Conservation (phyloP, 2,329 filamentous ascomycete species). For the Fusarium caatingaense region DNA sequence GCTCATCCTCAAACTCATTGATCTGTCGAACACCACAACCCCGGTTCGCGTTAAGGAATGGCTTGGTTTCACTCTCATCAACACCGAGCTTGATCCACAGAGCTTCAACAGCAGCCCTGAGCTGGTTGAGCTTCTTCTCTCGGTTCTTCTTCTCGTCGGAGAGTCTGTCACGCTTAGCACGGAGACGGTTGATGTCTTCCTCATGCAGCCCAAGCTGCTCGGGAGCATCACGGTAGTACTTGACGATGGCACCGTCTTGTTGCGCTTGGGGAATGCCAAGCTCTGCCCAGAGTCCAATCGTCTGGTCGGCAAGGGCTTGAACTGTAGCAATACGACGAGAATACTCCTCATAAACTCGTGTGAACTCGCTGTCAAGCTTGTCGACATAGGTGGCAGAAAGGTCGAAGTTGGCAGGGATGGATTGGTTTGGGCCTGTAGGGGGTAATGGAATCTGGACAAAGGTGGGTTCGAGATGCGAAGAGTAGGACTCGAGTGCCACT, state of each 20-base stretch:
- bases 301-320: conserved; percentile 79
- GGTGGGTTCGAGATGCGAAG: conserved; percentile 89
- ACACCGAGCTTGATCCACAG: conserved; percentile 91
- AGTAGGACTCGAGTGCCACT: conserved; percentile 93
- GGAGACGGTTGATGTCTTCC: conserved; percentile 81
- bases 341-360: conserved; percentile 96
- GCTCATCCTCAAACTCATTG: conserved; percentile 95
- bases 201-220: conserved; percentile 94
- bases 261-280: conserved; percentile 94
- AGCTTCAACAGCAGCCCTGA: conserved; percentile 80
- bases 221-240: conserved; percentile 88
- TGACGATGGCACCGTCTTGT: conserved; percentile 87
- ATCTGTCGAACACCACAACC: conserved; percentile 92
- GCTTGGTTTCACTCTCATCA: conserved; percentile 83
- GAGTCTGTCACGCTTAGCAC: conserved; percentile 81
- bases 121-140: conserved; percentile 80
- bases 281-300: conserved; percentile 95
- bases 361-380: conserved; percentile 89
- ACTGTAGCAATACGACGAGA: conserved; percentile 83
- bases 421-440: conserved; percentile 80
- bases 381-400: conserved; percentile 91
- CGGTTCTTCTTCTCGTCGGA: conserved; percentile 88
- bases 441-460: conserved; percentile 90
- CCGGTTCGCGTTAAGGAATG: conserved; percentile 86
- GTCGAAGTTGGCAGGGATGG: conserved; percentile 85